Conservation (phyloP, 805 yeast genomes). For the Geotrichum ghanense region DNA sequence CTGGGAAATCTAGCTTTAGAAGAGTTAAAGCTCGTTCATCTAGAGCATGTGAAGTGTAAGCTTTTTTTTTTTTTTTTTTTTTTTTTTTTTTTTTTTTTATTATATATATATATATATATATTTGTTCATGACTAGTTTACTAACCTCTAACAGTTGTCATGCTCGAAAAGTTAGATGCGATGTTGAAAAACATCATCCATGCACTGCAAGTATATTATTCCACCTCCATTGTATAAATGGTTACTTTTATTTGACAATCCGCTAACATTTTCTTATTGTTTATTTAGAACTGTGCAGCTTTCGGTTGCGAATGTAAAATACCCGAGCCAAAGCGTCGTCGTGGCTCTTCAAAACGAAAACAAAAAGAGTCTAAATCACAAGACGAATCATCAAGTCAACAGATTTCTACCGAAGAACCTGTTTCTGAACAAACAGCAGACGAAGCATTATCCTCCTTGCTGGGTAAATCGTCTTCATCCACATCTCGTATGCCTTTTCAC, state of each 20-base stretch:
- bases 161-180: constrained; percentile 68
- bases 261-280: neutral
- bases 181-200: constrained; percentile 40
- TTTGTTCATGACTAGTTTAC: neutral
- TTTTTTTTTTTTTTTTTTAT: no score
- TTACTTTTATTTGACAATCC: neutral
- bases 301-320: constrained; percentile 4
- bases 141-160: constrained; percentile 35
- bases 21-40: constrained; percentile 20
- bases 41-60: constrained; percentile 21
- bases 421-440: no score
- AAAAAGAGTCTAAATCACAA: constrained; percentile 3
- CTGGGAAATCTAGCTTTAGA: constrained; percentile 15
- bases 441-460: no score
- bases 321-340: constrained; percentile 4
- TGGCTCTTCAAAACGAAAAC: neutral
- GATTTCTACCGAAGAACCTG: no score
- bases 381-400: constrained; percentile 10
- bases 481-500: neutral
- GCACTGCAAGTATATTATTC: constrained; percentile 33
- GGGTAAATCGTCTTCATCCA: no score
- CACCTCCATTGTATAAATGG: no score
- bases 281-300: constrained; percentile 21
- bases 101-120: no score
- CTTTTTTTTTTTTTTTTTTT: no score